Base-by-base conservation (phyloP, 164 flowering plant species). In the Houttuynia cordata region DNA sequence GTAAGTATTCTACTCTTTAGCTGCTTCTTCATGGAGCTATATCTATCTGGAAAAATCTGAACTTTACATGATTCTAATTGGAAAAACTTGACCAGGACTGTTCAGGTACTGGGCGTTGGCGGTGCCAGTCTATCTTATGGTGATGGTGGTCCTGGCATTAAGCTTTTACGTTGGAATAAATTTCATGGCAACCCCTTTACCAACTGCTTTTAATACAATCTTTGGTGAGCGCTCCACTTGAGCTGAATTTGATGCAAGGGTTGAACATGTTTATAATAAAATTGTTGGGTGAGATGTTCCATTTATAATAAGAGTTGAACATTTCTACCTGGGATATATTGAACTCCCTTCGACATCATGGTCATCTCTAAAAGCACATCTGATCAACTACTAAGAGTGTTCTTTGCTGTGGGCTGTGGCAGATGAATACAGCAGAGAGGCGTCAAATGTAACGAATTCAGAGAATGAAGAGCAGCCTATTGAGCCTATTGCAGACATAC, bases 41-140 rank as follows among this genome's bases (percentile, higher is more conserved):
- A 30, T 30, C 37, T 30, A 6, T 30, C 37, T 30, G 37, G 37
- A 30, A 30, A 30, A 30, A 30, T 30, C 37, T 30, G 37, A 30
- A 30, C 37, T 30, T 30, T 6, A 30, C 2, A 30, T 30, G 37
- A 30, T 30, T 30, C 37, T 30, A 30, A 30, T 30, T 30, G 37
- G 37, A 6, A 52, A 52, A 52, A 23, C 1, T 22, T 59, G 14
- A 22, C 23, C 45, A n/a, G 4, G 23, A 8, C 45, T 17, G 21
- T 67, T 72, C 78, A 91, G 98, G 83, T 86, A 89, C 64, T 92
- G 96, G 98, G 98, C 93, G 41, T 57, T 89, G 75, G 93, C 95
- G 53, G 78, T 80, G 50, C 96, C 98, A 56, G 68, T 81, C 45
- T 92, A 80, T 75, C 67, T 69, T 5, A 77, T 85, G 81, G 82